Evolutionary conservation across 2,329 filamentous ascomycete species (phyloP).

Genomic region (Penicillium sp.): DNA sequence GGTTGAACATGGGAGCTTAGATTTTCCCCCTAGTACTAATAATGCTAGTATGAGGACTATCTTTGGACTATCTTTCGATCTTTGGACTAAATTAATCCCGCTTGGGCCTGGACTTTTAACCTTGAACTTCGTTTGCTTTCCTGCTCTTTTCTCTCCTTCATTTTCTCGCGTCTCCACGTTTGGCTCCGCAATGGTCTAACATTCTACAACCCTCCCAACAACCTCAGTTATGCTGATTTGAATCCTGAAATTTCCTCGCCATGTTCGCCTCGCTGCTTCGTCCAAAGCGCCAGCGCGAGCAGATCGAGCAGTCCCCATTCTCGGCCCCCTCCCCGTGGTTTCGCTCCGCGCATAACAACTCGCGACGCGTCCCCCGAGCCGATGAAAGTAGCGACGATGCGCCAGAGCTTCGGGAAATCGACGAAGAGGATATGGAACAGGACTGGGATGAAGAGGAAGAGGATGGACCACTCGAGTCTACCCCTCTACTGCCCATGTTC

Average conservation of each 20-base stretch:
- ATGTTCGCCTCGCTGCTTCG: conserved; percentile 28
- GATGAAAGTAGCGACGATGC: conserved; percentile 18
- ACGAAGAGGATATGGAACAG: conserved; percentile 42
- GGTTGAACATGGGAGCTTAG: not conserved
- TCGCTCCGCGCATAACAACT: conserved; percentile 10
- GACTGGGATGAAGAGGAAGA: conserved; percentile 43
- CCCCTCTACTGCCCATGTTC: conserved; percentile 71
- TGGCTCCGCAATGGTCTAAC: conserved; percentile 8
- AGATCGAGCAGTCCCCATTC: conserved; percentile 19
- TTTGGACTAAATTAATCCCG: conserved; percentile 4
- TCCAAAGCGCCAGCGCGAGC: conserved; percentile 20
- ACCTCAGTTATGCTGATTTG: conserved; percentile 14
- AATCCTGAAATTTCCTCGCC: conserved; percentile 2
- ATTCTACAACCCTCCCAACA: not conserved
- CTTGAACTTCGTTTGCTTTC: not conserved
- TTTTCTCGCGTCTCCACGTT: not conserved
- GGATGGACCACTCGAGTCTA: conserved; percentile 47
- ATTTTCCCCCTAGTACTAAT: not conserved
- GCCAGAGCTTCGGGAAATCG: conserved; percentile 34
- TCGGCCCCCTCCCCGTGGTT: conserved; percentile 21
- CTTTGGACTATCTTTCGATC: too few species aligned
- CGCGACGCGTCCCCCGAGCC: conserved; percentile 9
- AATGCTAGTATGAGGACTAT: not conserved
- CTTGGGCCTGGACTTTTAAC: conserved; percentile 1
- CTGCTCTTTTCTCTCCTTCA: not conserved